Evolutionary conservation across 1,284 basidiomycete genomes (phyloP), one percentile per base, ranked within the genome.

Genomic region (Retiboletus flavoniger): DNA sequence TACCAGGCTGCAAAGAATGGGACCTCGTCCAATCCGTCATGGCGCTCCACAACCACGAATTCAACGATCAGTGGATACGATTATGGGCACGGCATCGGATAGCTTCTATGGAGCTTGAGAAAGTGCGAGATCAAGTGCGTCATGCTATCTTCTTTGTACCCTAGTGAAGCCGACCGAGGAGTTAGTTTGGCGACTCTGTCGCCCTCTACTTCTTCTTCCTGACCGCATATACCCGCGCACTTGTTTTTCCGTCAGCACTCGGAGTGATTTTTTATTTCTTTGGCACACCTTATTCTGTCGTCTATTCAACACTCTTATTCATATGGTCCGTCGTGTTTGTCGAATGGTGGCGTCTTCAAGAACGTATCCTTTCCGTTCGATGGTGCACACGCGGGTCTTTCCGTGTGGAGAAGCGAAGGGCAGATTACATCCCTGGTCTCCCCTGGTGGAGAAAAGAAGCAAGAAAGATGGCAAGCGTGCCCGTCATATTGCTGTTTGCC

Each of bases 161-260:
- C 0, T 21, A 24, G 11, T 28, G 13, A 39, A 19, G 19, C 43
- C 49, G 16, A 70, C 32, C 0, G 31, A n/a, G 8, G 29, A 2
- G 32, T 11, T 53, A 94, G 84, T 95, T 94, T 66, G 93, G 95
- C 14, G 92, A 93, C 64, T 80, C 85, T 1, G 78, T 96, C 14
- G 91, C 93, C n/a, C 81, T 95, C 26, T 97, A 98, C 74, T 97
- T 95, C 71, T 83, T 85, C 50, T 97, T 95, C 75, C 78, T 98
- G 10, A 82, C 85, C 3, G 83, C 83, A 54, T 98, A 98, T 75
- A 89, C 93, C 0, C 80, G 81, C 36, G 84, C 87, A 29, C 81
- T 95, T 34, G 63, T 87, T 16, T 82, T 91, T 54, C 88, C 89
- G 4, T 81, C 89, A 4, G 69, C 68, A 3, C 72, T 87, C 19